Percentiles rank a stretch among this genome's conserved stretches.
These are phyloP conservation scores for Leptographium lundbergii DNA, from an alignment of 2,329 filamentous ascomycete species.

Conservation along the genomic window DNA sequence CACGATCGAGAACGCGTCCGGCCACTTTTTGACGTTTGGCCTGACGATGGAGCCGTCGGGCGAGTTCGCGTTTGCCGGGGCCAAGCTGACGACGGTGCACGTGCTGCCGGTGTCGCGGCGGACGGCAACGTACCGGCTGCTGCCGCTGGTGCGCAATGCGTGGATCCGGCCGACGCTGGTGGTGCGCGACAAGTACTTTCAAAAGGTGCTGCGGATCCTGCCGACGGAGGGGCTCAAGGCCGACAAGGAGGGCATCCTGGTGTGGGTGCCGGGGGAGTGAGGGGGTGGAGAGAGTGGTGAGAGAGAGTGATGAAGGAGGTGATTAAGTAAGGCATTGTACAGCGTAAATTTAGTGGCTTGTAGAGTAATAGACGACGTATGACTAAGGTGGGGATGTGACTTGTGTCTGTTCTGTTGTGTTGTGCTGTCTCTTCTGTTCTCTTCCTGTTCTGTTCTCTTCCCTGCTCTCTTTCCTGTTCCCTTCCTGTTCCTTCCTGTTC, in stretches of 20 bases:
- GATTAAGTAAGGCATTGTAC: neutral
- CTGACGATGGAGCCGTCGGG: slow-evolving; percentile 86
- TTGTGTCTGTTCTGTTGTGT: too few relatives aligned
- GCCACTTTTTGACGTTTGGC: slow-evolving; percentile 89
- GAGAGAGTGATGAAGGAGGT: slow-evolving; percentile 13
- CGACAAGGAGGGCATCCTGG: slow-evolving; percentile 55
- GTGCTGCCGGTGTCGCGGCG: slow-evolving; percentile 71
- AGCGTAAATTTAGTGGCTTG: neutral
- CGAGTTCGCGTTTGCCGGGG: slow-evolving; percentile 82
- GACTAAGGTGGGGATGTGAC: too few relatives aligned
- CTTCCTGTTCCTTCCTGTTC: too few relatives aligned
- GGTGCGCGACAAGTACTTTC: slow-evolving; percentile 84
- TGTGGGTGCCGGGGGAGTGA: slow-evolving; percentile 48
- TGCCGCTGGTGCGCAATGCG: slow-evolving; percentile 51
- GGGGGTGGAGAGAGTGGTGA: too few relatives aligned
- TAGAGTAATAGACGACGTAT: neutral
- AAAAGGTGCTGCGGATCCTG: slow-evolving; percentile 74
- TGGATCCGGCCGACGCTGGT: slow-evolving; percentile 64
- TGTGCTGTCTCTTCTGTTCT: too few relatives aligned
- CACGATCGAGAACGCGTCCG: slow-evolving; percentile 85
- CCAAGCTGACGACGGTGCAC: slow-evolving; percentile 69
- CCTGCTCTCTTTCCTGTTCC: too few relatives aligned
- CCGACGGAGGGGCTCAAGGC: slow-evolving; percentile 60
- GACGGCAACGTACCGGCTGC: slow-evolving; percentile 57
- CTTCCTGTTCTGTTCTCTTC: too few relatives aligned